Evolutionary conservation across 768 basidiomycete genomes (phyloP), one percentile per base, ranked within the genome.

Genomic region (Harrya chromipes): DNA sequence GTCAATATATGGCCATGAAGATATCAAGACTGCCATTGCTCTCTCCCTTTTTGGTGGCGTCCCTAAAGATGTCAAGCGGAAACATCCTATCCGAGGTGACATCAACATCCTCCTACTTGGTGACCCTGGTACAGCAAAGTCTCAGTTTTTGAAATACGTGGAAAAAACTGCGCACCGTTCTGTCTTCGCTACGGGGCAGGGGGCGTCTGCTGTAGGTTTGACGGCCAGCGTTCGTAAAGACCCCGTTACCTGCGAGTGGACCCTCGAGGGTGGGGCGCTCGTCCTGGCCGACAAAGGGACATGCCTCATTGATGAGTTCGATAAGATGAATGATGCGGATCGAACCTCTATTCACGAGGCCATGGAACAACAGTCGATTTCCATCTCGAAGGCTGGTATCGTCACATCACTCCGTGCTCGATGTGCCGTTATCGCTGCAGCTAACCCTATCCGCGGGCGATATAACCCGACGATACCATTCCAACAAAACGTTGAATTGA

Each of bases 251-350:
- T 81, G 87, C 17, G 97, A 98, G 71, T 99, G 97, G 97, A 98
- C 97, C 3, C 79, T 99, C 23, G 97, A 99, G 70, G 97, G 97
- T 13, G 97, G 97, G 9, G 97, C 97, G 3, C 77, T 99, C 10
- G 97, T 99, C n/a, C 77, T 99, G 17, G 97, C 97, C 3, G 97
- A 99, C 72, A 97, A 95, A 71, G 97, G 97, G 12, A 91, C 88
- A 23, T 98, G 97, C 64, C 75, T 98, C 33, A 99, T 99, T 58
- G 97, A 99, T 71, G 97, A 98, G 68, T 98, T 99, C 67, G 97
- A 99, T 75, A 99, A 99, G 77, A 99, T 99, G 97, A 98, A 98
- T 70, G 97, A 98, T 61, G 81, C 91, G 14, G 95, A 99, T 67
- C 79, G 95, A 59, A 98, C 94, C 14, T 97, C 94, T 4, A 98